Evolutionary conservation across 768 basidiomycete genomes (phyloP).

Genomic region (Mycena vitilis): DNA sequence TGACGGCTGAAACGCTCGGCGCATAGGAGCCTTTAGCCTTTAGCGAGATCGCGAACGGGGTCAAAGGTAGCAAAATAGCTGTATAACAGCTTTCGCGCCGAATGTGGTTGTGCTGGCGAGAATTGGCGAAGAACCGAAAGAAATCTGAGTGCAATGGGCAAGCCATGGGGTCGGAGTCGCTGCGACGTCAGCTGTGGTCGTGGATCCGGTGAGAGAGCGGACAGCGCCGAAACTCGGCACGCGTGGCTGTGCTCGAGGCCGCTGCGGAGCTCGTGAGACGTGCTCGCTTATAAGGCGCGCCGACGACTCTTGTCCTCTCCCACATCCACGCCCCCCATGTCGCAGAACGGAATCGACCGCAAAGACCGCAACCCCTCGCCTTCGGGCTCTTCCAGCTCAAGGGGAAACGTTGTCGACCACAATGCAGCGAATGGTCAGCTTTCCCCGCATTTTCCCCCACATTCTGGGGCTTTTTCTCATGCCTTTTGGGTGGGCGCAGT

Average conservation of each 20-base stretch:
- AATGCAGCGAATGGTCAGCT: conserved; percentile 70
- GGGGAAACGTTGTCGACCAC: conserved; percentile 80
- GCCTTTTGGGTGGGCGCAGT: conserved; percentile 51
- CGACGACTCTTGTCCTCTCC: conserved; percentile 2
- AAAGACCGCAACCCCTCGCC: conserved; percentile 65
- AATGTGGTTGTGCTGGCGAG: not conserved
- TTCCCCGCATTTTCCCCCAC: conserved; percentile 22
- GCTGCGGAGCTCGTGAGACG: conserved; percentile 25
- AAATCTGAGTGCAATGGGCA: not conserved
- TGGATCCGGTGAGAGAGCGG: not conserved
- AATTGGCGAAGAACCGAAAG: not conserved
- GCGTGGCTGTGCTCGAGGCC: not conserved
- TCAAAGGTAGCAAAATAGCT: not conserved
- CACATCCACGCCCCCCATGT: conserved; percentile 5
- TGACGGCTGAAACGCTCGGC: not conserved
- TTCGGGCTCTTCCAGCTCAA: conserved; percentile 50
- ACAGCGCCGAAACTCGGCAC: not conserved
- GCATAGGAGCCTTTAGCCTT: not conserved
- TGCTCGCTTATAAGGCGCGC: conserved; percentile 17
- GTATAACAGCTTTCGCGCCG: not conserved
- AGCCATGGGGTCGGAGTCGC: not conserved
- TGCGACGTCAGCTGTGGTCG: not conserved
- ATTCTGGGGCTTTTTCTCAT: conserved; percentile 6
- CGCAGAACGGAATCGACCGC: conserved; percentile 53
- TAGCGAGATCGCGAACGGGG: not conserved